Conservation (phyloP, 2,329 filamentous ascomycete genomes). For the Pestalotiopsis sp. region DNA sequence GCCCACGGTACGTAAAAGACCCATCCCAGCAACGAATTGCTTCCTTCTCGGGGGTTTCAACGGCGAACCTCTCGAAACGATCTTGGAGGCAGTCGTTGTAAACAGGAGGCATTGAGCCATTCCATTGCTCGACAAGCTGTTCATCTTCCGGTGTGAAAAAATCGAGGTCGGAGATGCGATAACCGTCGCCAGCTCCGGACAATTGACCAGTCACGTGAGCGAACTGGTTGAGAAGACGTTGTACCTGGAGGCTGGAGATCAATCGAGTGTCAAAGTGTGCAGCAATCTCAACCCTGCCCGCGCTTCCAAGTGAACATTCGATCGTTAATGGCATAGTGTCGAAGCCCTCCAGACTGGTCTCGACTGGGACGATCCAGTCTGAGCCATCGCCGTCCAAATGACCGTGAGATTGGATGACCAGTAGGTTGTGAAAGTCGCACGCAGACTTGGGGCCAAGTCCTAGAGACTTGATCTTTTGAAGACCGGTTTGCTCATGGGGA, state of each 20-base stretch:
- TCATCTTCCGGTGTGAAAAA: conserved; percentile 15
- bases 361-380: not conserved
- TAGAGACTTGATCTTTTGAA: conserved; percentile 11
- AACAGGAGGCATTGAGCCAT: not conserved
- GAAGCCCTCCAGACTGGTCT: not conserved
- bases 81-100: conserved; percentile 4
- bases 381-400: not conserved
- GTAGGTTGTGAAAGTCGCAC: conserved; percentile 31
- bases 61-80: not conserved
- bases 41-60: not conserved
- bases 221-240: conserved; percentile 15
- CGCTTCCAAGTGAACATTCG: conserved; percentile 7
- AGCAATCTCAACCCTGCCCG: not conserved
- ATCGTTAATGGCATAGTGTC: conserved; percentile 8
- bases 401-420: conserved; percentile 37
- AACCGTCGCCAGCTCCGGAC: not conserved
- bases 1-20: conserved; percentile 29
- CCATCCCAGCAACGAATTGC: conserved; percentile 33
- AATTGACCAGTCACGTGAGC: conserved; percentile 18
- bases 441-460: conserved; percentile 1
- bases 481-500: conserved; percentile 46
- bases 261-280: conserved; percentile 4
- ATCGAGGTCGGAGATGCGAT: conserved; percentile 14
- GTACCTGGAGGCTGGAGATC: conserved; percentile 12
- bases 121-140: conserved; percentile 12